These are phyloP conservation scores for Leccinum variicolor DNA, from an alignment of 768 basidiomycete genomes.

Conservation along the genomic window DNA sequence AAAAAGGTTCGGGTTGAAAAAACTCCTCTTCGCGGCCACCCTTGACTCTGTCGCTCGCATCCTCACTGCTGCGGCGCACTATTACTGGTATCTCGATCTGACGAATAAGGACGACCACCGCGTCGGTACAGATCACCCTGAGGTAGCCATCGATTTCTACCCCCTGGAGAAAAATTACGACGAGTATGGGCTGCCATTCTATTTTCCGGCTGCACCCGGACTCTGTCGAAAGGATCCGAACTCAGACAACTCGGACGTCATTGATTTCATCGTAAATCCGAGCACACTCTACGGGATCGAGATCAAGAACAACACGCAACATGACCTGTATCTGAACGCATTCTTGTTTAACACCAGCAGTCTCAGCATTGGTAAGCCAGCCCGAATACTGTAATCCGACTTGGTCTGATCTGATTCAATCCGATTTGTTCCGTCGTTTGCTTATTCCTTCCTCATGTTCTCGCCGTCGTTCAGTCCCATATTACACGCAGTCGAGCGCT, in stretches of 20 bases:
- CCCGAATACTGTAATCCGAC: not conserved
- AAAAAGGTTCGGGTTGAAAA: not conserved
- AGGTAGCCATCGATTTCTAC: not conserved
- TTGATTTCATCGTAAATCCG: not conserved
- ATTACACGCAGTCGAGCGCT: not conserved
- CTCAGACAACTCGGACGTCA: not conserved
- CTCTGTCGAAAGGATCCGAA: not conserved
- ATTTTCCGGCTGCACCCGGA: not conserved
- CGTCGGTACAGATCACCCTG: not conserved
- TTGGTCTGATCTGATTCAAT: not conserved
- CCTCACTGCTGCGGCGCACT: not conserved
- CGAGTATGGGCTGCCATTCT: not conserved
- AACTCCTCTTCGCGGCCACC: not conserved
- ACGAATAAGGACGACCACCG: not conserved
- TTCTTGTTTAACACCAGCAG: not conserved
- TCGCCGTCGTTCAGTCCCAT: not conserved
- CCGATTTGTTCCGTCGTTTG: not conserved
- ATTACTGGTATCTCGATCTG: not conserved
- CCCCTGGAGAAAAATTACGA: not conserved
- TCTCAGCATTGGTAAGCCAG: not conserved
- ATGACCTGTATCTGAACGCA: not conserved
- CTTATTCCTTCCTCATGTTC: not conserved
- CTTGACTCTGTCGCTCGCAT: not conserved
- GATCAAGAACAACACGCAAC: slow-evolving; percentile 8
- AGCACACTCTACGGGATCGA: not conserved